phyloP scores from a whole-genome alignment of 73 alveolate species.

The Tetrahymena borealis region DNA sequence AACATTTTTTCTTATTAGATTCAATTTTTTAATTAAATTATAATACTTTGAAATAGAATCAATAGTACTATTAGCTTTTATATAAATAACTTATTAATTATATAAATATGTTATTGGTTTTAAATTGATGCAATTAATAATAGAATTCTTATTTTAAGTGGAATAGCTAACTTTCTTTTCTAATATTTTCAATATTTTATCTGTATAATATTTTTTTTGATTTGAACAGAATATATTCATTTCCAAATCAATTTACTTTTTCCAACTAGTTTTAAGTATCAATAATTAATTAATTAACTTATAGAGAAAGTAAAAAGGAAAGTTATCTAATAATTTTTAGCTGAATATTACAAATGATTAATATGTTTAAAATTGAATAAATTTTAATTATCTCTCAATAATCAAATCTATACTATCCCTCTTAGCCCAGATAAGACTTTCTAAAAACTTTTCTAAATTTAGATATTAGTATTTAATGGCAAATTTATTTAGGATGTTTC shows the following conservation, averaged over 20 bases:
- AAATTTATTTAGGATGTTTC: no score
- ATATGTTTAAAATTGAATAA: not conserved
- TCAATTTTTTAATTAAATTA: no score
- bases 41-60: no score
- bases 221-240: not conserved
- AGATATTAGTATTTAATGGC: no score
- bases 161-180: not conserved
- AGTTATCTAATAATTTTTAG: not conserved
- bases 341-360: not conserved
- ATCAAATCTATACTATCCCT: no score
- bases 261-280: not conserved
- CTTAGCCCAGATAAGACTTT: no score
- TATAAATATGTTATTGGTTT: no score
- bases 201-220: not conserved
- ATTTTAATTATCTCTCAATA: not conserved
- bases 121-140: not conserved
- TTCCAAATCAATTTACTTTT: not conserved
- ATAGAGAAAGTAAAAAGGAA: not conserved
- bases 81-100: no score
- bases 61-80: no score
- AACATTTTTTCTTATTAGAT: no score
- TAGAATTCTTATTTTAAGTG: not conserved
- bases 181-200: not conserved
- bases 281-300: not conserved
- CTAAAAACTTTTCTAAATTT: no score